Conservation (phyloP, 257 asterid genomes). For the Petunia axillaris region DNA sequence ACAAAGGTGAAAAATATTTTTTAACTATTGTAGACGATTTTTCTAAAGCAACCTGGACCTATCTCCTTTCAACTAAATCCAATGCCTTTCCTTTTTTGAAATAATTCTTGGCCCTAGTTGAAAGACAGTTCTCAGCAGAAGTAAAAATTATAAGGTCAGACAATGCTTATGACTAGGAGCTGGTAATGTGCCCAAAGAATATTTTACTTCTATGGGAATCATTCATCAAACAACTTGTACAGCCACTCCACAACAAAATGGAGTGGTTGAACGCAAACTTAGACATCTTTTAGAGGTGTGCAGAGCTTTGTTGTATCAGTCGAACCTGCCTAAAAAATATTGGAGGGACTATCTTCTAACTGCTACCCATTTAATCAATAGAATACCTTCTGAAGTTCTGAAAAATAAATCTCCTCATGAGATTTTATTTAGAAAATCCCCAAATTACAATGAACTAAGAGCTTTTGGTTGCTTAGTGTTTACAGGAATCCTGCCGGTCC, state of each 20-base stretch:
- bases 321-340: too few relatives aligned
- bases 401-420: not conserved
- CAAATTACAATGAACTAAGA: too few relatives aligned
- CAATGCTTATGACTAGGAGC: too few relatives aligned
- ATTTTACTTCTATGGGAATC: too few relatives aligned
- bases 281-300: too few relatives aligned
- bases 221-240: too few relatives aligned
- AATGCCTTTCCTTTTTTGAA: not conserved
- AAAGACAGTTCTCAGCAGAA: not conserved
- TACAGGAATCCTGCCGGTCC: not conserved
- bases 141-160: not conserved
- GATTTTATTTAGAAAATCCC: not conserved
- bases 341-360: too few relatives aligned
- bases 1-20: not conserved
- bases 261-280: too few relatives aligned
- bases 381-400: not conserved
- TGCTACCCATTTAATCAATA: too few relatives aligned
- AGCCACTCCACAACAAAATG: too few relatives aligned
- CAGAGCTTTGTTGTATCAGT: too few relatives aligned
- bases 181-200: too few relatives aligned
- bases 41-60: not conserved
- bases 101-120: not conserved
- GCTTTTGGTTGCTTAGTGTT: not conserved
- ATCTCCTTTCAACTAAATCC: not conserved
- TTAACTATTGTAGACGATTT: not conserved